A percentile compares a stretch with the other conserved stretches of the same genome.
phyloP scores from a whole-genome alignment of 2,329 filamentous ascomycete genomes.

The Phialophora expanda region DNA sequence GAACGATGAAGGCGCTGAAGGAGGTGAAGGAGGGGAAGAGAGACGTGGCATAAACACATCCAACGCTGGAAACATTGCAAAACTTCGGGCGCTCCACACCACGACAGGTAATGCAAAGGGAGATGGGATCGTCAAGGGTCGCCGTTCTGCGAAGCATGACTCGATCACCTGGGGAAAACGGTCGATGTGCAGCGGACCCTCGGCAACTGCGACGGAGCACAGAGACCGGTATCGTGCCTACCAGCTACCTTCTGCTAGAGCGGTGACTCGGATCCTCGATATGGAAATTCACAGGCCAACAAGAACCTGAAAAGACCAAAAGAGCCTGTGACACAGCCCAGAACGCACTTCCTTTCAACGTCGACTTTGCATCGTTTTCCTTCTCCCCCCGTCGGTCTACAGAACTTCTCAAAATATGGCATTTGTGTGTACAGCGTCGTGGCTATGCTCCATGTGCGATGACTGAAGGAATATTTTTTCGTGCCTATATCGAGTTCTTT shows the following conservation, averaged over 20 bases:
- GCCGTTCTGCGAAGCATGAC: conserved; percentile 1
- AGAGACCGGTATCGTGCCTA: neutral
- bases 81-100: neutral
- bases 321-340: neutral
- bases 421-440: conserved; percentile 75
- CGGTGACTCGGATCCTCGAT: neutral
- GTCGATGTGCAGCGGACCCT: neutral
- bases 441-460: conserved; percentile 60
- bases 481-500: conserved; percentile 64
- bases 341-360: neutral
- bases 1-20: conserved; percentile 98
- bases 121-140: neutral
- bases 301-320: neutral
- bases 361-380: conserved; percentile 7
- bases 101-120: neutral
- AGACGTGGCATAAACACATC: conserved; percentile 70
- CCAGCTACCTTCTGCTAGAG: neutral
- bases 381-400: neutral
- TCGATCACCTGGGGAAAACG: neutral
- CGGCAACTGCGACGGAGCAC: neutral
- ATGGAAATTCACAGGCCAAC: neutral
- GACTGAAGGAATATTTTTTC: conserved; percentile 69
- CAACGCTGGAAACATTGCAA: neutral
- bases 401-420: conserved; percentile 48
- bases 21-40: conserved; percentile 97